phyloP scores from a whole-genome alignment of 2,329 filamentous ascomycete species.

The Sclerotinia borealis region DNA sequence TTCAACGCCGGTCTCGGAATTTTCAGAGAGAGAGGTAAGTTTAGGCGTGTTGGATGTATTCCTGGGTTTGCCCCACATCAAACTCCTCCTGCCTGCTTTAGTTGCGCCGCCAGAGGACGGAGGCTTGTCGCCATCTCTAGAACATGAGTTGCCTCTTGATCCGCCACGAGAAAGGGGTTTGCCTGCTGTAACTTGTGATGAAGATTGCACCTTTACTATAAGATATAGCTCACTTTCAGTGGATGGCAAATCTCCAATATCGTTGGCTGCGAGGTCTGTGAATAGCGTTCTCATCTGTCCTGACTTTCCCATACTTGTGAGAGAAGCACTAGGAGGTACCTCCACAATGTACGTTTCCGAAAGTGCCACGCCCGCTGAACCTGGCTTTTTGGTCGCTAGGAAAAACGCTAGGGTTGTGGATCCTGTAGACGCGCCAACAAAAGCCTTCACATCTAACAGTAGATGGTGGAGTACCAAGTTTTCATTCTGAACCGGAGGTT shows the following conservation, averaged over 20 bases:
- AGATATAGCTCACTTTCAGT: constrained; percentile 72
- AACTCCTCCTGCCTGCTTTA: constrained; percentile 53
- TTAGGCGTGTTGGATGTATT: constrained; percentile 38
- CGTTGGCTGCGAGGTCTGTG: constrained; percentile 61
- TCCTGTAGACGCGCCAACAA: constrained; percentile 70
- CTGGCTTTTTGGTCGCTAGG: constrained; percentile 65
- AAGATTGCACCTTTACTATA: constrained; percentile 63
- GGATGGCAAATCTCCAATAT: constrained; percentile 52
- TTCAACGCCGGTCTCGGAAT: constrained; percentile 7
- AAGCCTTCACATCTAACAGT: constrained; percentile 75
- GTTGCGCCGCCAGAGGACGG: constrained; percentile 41
- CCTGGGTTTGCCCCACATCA: constrained; percentile 63
- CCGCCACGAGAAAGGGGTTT: constrained; percentile 26
- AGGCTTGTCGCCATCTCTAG: constrained; percentile 36
- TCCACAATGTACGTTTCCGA: constrained; percentile 81
- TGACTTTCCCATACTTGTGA: constrained; percentile 57
- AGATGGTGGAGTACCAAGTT: constrained; percentile 72
- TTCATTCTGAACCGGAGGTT: constrained; percentile 54
- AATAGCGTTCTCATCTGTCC: constrained; percentile 79
- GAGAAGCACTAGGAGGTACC: constrained; percentile 66
- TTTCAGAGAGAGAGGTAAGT: constrained; percentile 44
- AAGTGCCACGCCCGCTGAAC: constrained; percentile 57
- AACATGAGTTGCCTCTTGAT: constrained; percentile 12
- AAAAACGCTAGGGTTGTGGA: constrained; percentile 71
- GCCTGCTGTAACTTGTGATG: constrained; percentile 24